A percentile compares a stretch with the other conserved stretches of the same genome.
These are phyloP conservation scores for Pichia nakasei DNA, from an alignment of 805 yeast species.

Conservation along the genomic window DNA sequence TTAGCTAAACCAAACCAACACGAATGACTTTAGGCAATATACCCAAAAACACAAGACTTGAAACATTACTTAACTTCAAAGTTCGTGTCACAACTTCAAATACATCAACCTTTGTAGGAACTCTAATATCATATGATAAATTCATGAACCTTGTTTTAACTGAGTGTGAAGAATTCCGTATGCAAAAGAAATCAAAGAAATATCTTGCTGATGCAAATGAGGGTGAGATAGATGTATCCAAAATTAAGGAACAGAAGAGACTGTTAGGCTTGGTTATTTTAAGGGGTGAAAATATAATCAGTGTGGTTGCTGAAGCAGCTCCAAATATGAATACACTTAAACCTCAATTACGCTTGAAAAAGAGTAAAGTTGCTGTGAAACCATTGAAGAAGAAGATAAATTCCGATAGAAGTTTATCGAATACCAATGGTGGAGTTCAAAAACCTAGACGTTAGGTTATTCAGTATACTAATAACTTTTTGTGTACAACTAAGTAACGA, in stretches of 20 bases:
- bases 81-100: constrained; percentile 71
- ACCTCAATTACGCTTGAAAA: constrained; percentile 25
- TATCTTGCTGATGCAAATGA: constrained; percentile 19
- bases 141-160: constrained; percentile 79
- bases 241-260: constrained; percentile 56
- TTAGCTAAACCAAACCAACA: not conserved
- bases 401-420: constrained; percentile 8
- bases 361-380: constrained; percentile 26
- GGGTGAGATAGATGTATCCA: constrained; percentile 26
- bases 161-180: constrained; percentile 76
- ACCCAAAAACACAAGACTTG: constrained; percentile 39
- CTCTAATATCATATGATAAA: constrained; percentile 79
- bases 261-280: constrained; percentile 72
- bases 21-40: constrained; percentile 10
- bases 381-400: constrained; percentile 19
- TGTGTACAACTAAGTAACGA: too few relatives aligned
- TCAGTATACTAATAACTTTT: not conserved
- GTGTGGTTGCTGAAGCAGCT: constrained; percentile 63
- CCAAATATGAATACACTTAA: constrained; percentile 28
- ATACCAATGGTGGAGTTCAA: constrained; percentile 6
- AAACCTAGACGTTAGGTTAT: constrained; percentile 5
- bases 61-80: constrained; percentile 63
- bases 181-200: constrained; percentile 49
- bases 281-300: constrained; percentile 81
- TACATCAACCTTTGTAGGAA: constrained; percentile 70